Base-by-base conservation (phyloP, 2,329 filamentous ascomycete species). In the Thermoascus crustaceus region DNA sequence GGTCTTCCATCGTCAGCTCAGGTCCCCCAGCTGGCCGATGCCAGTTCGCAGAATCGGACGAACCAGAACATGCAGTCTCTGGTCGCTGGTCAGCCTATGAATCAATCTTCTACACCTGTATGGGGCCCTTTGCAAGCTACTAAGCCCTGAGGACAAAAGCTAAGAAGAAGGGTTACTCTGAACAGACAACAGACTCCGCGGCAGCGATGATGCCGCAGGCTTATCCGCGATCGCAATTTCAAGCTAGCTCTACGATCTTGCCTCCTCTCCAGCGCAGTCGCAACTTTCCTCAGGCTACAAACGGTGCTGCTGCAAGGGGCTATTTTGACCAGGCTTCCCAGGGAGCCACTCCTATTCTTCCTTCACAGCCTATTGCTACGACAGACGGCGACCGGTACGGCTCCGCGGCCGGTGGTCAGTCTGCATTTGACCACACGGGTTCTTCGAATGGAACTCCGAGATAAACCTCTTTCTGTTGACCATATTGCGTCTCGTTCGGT, bases 91-190 rank as follows among this genome's bases (percentile, higher is more conserved):
- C 38, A 40, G 24, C 16, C 35, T 29, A 30, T 59, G 48, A 60
- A 59, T 38, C 54, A 53, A 41, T 53, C 56, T 41, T 53, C 54
- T 31, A 60, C 57, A 40, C 57, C 57, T 54, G 56, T 61, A 60
- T 49, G 55, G 44, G 46, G 44, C 46, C 43, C 46, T 43, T 41
- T 39, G 45, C 35, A 48, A 41, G 40, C 44, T 44, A 43, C 13
- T 52, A 45, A 47, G 39, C 35, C 35, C 34, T 40, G 37, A 43
- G 46, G 30, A 46, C 39, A 34, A 36, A 41, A 46, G 45, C 52
- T 56, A 54, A 58, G 46, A 44, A 51, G 45, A 44, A 42, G 22
- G 40, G 47, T 43, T 40, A 45, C 36, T 41, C 47, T 49, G 41
- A 41, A 42, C 42, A 60, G 57, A 55, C 52, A 44, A 47, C 54